Percentiles rank a stretch among this genome's conserved stretches.
Evolutionary conservation across 2,329 filamentous ascomycete genomes (phyloP).

Genomic region (Triangularia setosa): DNA sequence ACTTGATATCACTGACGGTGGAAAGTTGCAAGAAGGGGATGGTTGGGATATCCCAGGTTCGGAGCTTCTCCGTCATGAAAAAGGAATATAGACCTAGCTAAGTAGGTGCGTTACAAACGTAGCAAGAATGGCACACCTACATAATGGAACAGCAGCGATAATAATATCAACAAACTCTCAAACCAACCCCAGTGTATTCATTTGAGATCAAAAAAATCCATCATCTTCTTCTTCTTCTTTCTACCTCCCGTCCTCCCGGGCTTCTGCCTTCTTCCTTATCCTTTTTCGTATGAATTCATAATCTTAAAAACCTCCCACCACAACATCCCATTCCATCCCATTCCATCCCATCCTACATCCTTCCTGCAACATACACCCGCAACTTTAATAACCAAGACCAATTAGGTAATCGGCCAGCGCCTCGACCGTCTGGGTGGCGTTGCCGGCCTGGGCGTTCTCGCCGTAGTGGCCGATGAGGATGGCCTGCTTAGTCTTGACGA

Average conservation of each 20-base stretch:
- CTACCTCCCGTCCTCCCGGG: no score
- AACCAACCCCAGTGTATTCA: no score
- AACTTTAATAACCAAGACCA: conserved; percentile 69
- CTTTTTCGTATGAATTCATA: no score
- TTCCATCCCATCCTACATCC: background rate
- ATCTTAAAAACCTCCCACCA: no score
- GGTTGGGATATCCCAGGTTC: background rate
- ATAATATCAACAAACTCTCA: background rate
- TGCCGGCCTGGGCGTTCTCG: conserved; percentile 68
- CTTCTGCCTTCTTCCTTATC: no score
- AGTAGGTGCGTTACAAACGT: background rate
- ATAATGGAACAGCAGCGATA: background rate
- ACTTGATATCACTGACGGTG: background rate
- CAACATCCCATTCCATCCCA: no score
- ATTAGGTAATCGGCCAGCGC: conserved; percentile 84
- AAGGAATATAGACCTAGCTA: background rate
- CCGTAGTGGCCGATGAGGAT: conserved; percentile 85
- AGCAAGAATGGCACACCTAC: background rate
- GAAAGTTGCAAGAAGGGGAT: background rate
- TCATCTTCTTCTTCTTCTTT: no score
- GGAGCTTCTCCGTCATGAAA: background rate
- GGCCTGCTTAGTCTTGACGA: conserved; percentile 84
- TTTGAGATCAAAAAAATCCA: no score
- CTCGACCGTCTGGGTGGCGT: conserved; percentile 75
- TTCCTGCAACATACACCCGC: background rate